A percentile compares a stretch with the other conserved stretches of the same genome.
These are phyloP conservation scores for Cladosporium sp. DNA, from an alignment of 2,329 filamentous ascomycete genomes.

Conservation along the genomic window DNA sequence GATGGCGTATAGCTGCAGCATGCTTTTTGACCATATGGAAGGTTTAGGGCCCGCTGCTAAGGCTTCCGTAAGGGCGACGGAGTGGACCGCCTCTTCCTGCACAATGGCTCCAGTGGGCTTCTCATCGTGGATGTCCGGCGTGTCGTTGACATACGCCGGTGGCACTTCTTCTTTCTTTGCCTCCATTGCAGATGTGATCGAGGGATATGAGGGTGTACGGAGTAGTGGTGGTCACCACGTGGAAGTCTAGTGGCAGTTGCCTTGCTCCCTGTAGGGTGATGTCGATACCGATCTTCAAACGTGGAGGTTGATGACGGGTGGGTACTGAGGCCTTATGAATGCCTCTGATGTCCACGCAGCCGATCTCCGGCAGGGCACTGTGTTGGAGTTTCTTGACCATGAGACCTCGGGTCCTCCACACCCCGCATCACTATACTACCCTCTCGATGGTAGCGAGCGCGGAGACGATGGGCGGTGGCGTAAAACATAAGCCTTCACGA, in stretches of 20 bases:
- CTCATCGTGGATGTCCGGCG: constrained; percentile 20
- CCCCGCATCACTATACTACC: constrained; percentile 3
- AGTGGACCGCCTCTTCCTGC: constrained; percentile 26
- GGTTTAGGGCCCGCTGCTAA: constrained; percentile 26
- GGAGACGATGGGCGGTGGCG: background rate
- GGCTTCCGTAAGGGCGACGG: constrained; percentile 27
- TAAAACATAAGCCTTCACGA: constrained; percentile 3
- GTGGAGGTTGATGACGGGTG: background rate
- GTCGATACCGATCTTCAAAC: background rate
- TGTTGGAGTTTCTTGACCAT: background rate
- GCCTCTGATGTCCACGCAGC: background rate
- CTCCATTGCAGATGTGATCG: constrained; percentile 41
- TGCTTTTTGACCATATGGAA: constrained; percentile 25
- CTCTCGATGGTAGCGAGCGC: constrained; percentile 8
- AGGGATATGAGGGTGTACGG: constrained; percentile 29
- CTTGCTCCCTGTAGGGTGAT: background rate
- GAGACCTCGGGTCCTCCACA: constrained; percentile 16
- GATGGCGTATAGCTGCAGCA: constrained; percentile 29
- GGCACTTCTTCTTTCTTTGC: constrained; percentile 42
- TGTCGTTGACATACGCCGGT: constrained; percentile 23
- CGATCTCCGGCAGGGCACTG: background rate
- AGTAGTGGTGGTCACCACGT: background rate
- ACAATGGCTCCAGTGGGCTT: constrained; percentile 24
- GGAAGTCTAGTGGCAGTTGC: background rate
- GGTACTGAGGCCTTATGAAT: background rate